Conservation (phyloP, 768 basidiomycete species). For the Suillus subalutaceus region DNA sequence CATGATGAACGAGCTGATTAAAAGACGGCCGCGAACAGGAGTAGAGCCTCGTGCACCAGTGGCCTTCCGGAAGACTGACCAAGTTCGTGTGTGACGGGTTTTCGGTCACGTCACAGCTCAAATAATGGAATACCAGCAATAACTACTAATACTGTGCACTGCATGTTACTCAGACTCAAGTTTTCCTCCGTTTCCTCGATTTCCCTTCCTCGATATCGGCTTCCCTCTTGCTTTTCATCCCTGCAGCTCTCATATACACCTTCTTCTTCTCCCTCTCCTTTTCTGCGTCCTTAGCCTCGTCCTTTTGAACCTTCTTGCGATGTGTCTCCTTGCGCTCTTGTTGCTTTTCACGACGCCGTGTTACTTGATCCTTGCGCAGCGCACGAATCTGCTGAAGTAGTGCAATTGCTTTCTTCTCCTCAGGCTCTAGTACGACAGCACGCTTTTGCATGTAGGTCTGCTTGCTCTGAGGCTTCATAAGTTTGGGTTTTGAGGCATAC, state of each 20-base stretch:
- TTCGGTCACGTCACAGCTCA: slow-evolving; percentile 11
- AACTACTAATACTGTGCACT: background rate
- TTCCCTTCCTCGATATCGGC: slow-evolving; percentile 60
- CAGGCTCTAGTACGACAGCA: slow-evolving; percentile 93
- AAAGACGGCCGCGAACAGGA: slow-evolving; percentile 8
- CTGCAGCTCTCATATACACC: slow-evolving; percentile 71
- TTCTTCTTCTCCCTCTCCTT: slow-evolving; percentile 80
- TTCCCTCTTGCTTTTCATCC: slow-evolving; percentile 73
- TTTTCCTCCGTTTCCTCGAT: slow-evolving; percentile 57
- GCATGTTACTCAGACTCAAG: slow-evolving; percentile 12
- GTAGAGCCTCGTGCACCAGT: slow-evolving; percentile 9
- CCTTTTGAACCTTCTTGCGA: slow-evolving; percentile 73
- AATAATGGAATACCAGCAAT: background rate
- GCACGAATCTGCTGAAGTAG: slow-evolving; percentile 94
- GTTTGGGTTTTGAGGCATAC: slow-evolving; percentile 89
- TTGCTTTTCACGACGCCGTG: slow-evolving; percentile 82
- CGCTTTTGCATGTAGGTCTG: slow-evolving; percentile 93
- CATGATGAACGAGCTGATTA: slow-evolving; percentile 21
- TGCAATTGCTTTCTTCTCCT: slow-evolving; percentile 91
- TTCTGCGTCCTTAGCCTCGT: slow-evolving; percentile 59
- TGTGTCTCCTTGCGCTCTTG: slow-evolving; percentile 70
- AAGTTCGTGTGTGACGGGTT: slow-evolving; percentile 7
- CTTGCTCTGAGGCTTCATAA: slow-evolving; percentile 70
- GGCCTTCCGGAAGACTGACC: slow-evolving; percentile 6
- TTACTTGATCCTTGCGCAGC: slow-evolving; percentile 85